Evolutionary conservation across 768 basidiomycete genomes (phyloP).

Genomic region (Mycena indigotica): DNA sequence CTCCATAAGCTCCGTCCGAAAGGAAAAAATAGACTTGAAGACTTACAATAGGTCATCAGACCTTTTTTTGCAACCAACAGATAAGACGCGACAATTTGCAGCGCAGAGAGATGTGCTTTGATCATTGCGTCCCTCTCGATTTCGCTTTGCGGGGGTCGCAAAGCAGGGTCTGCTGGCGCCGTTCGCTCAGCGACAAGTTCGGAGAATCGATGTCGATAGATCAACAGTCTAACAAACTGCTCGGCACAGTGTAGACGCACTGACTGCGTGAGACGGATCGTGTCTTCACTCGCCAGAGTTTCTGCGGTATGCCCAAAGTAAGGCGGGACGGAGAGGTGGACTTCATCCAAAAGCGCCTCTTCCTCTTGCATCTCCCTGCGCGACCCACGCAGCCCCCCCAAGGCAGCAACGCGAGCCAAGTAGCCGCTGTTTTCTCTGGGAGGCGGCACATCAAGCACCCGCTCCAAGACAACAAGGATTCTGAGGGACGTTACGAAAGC

Average conservation of each 20-base stretch:
- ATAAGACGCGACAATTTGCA: conserved; percentile 82
- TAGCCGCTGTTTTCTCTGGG: conserved; percentile 70
- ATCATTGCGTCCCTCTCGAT: conserved; percentile 79
- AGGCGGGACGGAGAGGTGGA: conserved; percentile 66
- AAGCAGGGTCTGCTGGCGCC: conserved; percentile 41
- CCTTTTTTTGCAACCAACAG: conserved; percentile 85
- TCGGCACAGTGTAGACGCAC: conserved; percentile 86
- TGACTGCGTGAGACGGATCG: conserved; percentile 86
- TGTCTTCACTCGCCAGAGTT: conserved; percentile 81
- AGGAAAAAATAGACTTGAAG: conserved; percentile 9
- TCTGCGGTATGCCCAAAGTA: conserved; percentile 83
- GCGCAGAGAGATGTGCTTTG: conserved; percentile 72
- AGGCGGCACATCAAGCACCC: conserved; percentile 82
- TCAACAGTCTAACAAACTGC: conserved; percentile 84
- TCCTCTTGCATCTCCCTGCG: conserved; percentile 72
- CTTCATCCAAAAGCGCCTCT: conserved; percentile 79
- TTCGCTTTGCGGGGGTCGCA: conserved; percentile 57
- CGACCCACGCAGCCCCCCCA: conserved; percentile 62
- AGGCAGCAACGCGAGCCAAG: conserved; percentile 67
- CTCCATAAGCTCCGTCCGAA: neutral
- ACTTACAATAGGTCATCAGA: conserved; percentile 91
- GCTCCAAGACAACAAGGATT: conserved; percentile 86
- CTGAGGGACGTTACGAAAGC: conserved; percentile 80
- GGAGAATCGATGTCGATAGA: conserved; percentile 85
- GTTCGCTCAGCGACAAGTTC: conserved; percentile 74